phyloP scores from a whole-genome alignment of 345 rosid species.

The Eucalyptus shirleyi region DNA sequence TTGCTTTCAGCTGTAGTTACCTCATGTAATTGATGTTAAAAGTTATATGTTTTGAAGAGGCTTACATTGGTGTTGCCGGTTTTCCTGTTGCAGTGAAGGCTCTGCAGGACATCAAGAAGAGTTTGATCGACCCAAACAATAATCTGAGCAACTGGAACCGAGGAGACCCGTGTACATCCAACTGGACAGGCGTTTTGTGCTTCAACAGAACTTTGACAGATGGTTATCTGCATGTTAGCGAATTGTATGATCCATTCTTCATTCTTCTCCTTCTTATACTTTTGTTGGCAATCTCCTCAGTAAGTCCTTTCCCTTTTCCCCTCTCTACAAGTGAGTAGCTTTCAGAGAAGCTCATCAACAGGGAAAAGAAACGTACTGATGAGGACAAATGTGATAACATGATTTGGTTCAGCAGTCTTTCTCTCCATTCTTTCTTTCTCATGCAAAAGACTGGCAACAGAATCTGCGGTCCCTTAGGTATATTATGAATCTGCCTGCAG shows the following conservation, averaged over 20 bases:
- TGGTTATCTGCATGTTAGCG: slow-evolving; percentile 69
- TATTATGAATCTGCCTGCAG: background rate
- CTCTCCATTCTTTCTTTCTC: background rate
- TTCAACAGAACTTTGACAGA: slow-evolving; percentile 35
- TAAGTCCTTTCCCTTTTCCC: background rate
- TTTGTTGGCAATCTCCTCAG: background rate
- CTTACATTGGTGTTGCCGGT: background rate
- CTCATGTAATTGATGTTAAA: background rate
- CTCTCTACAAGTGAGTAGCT: background rate
- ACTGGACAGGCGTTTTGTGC: slow-evolving; percentile 92
- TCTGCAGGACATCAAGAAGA: slow-evolving; percentile 33
- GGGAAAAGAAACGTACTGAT: background rate
- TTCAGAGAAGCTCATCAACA: background rate
- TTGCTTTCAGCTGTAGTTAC: background rate
- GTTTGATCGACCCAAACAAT: slow-evolving; percentile 42
- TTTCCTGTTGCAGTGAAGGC: slow-evolving; percentile 37
- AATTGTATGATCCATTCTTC: slow-evolving; percentile 36
- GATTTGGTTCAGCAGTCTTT: background rate
- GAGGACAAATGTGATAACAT: background rate
- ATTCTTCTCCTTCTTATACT: background rate
- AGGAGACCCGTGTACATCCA: slow-evolving; percentile 80
- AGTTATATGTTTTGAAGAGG: background rate
- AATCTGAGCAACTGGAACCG: slow-evolving; percentile 63
- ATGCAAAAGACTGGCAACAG: background rate
- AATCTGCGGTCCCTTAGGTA: background rate